Evolutionary conservation across 768 basidiomycete species (phyloP).

Genomic region (Macrolepiota fuliginosa): DNA sequence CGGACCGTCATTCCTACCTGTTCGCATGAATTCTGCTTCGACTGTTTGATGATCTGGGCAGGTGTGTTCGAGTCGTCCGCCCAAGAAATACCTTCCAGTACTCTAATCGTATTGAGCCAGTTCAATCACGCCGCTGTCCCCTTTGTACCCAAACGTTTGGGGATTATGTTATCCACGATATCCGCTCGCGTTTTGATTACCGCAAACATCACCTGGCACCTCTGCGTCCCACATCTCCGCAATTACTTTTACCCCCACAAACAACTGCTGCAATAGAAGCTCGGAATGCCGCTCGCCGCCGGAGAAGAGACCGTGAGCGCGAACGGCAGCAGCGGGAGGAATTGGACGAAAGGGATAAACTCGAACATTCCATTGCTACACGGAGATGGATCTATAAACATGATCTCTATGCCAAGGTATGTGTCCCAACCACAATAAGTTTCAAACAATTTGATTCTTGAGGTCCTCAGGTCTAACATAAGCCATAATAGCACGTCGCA

Average conservation of each 20-base stretch:
- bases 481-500: slow-evolving; percentile 70
- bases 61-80: slow-evolving; percentile 44
- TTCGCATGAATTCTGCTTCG: slow-evolving; percentile 93
- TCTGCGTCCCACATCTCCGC: slow-evolving; percentile 46
- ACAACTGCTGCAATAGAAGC: slow-evolving; percentile 24
- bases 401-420: slow-evolving; percentile 81
- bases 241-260: slow-evolving; percentile 27
- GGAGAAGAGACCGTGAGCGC: slow-evolving; percentile 41
- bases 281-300: slow-evolving; percentile 22
- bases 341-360: slow-evolving; percentile 59
- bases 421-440: slow-evolving; percentile 19
- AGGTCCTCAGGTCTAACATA: slow-evolving; percentile 12
- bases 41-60: slow-evolving; percentile 85
- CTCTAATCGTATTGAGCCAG: slow-evolving; percentile 30
- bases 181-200: slow-evolving; percentile 78
- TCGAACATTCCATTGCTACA: slow-evolving; percentile 71
- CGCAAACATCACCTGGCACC: slow-evolving; percentile 78
- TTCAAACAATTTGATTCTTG: slow-evolving; percentile 1
- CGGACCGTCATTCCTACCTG: slow-evolving; percentile 81
- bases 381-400: slow-evolving; percentile 82
- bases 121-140: slow-evolving; percentile 77
- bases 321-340: slow-evolving; percentile 46
- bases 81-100: not conserved
- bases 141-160: slow-evolving; percentile 69
- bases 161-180: slow-evolving; percentile 74